These are phyloP conservation scores for Brassica cretica DNA, from an alignment of 345 rosid genomes.

Conservation along the genomic window DNA sequence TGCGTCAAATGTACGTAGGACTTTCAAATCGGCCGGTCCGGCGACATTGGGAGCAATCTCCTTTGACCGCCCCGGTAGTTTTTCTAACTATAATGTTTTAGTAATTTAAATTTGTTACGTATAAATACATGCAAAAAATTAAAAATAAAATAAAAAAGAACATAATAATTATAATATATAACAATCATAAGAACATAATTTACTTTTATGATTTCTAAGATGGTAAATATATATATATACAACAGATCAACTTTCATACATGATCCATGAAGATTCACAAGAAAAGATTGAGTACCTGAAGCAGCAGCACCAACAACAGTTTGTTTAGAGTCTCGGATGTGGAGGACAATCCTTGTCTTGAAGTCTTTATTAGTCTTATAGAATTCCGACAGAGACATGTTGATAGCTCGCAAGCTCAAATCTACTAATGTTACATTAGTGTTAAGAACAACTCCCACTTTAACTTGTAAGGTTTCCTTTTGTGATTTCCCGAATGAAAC, in stretches of 20 bases:
- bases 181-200: background rate
- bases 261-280: background rate
- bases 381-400: conserved; percentile 39
- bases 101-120: background rate
- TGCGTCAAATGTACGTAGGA: background rate
- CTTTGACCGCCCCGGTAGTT: background rate
- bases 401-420: conserved; percentile 26
- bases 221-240: background rate
- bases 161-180: background rate
- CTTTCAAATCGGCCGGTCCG: background rate
- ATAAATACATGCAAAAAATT: background rate
- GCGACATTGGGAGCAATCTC: background rate
- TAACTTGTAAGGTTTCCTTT: conserved; percentile 29
- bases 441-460: conserved; percentile 44
- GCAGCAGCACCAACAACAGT: conserved; percentile 44
- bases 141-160: background rate
- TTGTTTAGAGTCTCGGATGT: conserved; percentile 29
- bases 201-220: background rate
- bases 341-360: conserved; percentile 34
- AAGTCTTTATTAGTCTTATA: conserved; percentile 25
- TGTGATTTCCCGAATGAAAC: conserved; percentile 16
- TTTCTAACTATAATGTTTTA: background rate
- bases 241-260: background rate
- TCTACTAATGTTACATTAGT: conserved; percentile 21
- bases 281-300: conserved; percentile 34